phyloP scores from a whole-genome alignment of 2,329 filamentous ascomycete genomes.

The Dactylonectria estremocensis region DNA sequence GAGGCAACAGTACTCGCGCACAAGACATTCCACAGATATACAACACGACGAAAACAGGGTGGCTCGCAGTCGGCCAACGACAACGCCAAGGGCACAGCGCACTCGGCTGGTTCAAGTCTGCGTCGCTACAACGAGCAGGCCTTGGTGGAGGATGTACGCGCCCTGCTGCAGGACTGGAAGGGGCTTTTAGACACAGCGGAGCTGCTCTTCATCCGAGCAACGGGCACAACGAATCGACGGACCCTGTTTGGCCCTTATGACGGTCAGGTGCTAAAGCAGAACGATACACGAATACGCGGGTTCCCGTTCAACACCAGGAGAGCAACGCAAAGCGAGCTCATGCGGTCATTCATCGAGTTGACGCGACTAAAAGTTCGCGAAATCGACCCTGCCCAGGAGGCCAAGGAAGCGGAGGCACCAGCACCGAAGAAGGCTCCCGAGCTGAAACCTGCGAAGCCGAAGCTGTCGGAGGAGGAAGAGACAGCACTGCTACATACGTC shows the following conservation, averaged over 20 bases:
- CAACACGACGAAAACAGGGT: slow-evolving; percentile 95
- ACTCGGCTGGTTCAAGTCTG: slow-evolving; percentile 91
- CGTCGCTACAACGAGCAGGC: slow-evolving; percentile 96
- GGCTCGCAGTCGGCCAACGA: slow-evolving; percentile 96
- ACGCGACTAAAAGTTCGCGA: slow-evolving; percentile 90
- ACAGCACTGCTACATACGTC: slow-evolving; percentile 85
- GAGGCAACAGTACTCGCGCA: slow-evolving; percentile 92
- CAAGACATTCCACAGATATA: slow-evolving; percentile 98
- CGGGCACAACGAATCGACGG: slow-evolving; percentile 86
- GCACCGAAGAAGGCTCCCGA: slow-evolving; percentile 55
- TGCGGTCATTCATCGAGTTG: slow-evolving; percentile 94
- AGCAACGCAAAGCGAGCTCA: slow-evolving; percentile 93
- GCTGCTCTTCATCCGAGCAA: slow-evolving; percentile 90
- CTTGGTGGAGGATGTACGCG: slow-evolving; percentile 88
- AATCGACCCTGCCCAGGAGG: slow-evolving; percentile 76
- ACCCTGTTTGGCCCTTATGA: slow-evolving; percentile 95
- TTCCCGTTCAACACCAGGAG: slow-evolving; percentile 95
- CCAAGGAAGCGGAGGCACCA: slow-evolving; percentile 58
- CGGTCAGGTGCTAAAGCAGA: slow-evolving; percentile 83
- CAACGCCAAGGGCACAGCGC: slow-evolving; percentile 91
- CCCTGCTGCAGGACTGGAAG: slow-evolving; percentile 88
- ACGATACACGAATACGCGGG: slow-evolving; percentile 84
- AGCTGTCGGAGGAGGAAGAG: slow-evolving; percentile 87
- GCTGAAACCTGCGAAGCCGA: slow-evolving; percentile 71
- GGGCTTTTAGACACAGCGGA: slow-evolving; percentile 86